Percentiles rank a stretch among this genome's conserved stretches.
Evolutionary conservation across 176 grass and related monocot genomes (phyloP).

Genomic region (Elymus sibiricus): DNA sequence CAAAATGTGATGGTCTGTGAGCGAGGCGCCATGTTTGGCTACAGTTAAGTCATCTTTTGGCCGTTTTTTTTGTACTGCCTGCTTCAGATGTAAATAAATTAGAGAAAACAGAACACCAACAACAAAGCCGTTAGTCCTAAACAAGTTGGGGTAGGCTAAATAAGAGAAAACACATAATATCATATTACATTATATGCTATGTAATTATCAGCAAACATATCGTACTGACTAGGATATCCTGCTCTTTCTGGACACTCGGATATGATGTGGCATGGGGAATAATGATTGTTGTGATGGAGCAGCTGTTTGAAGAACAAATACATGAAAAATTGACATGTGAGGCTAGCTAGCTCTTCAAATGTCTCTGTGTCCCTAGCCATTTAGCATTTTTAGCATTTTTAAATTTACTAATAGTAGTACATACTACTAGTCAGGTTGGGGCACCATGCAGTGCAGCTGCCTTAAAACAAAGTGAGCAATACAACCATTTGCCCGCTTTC

Average conservation of each 20-base stretch:
- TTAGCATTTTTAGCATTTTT: background rate
- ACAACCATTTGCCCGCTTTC: background rate
- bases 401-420: conserved; percentile 4
- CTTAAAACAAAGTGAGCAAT: background rate
- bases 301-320: background rate
- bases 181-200: background rate
- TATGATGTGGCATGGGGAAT: conserved; percentile 11
- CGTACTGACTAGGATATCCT: background rate
- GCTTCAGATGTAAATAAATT: background rate
- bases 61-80: conserved; percentile 6
- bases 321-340: background rate
- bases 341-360: conserved; percentile 1
- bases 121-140: too few relatives aligned
- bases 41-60: conserved; percentile 66
- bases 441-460: background rate
- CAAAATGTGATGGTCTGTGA: conserved; percentile 98
- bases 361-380: background rate
- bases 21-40: conserved; percentile 96
- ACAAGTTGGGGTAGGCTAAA: too few relatives aligned
- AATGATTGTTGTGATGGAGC: background rate
- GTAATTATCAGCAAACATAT: background rate
- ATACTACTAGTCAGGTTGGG: background rate
- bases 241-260: conserved; percentile 1
- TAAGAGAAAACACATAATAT: background rate
- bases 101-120: too few relatives aligned